Conservation (phyloP, 2,329 filamentous ascomycete species). For the Trichoderma koningii region DNA sequence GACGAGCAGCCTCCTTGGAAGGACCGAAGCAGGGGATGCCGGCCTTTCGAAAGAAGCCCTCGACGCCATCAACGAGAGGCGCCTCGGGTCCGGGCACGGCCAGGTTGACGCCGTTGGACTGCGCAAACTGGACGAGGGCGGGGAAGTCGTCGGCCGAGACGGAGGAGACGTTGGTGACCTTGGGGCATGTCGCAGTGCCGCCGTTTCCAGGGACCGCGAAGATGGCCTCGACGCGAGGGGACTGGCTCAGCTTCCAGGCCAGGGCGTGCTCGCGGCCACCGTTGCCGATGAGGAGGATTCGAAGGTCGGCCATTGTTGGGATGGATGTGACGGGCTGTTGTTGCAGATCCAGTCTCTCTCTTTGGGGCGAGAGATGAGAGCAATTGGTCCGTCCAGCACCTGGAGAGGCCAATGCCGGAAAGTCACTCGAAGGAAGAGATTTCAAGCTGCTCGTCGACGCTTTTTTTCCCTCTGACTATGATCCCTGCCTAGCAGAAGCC, state of each 20-base stretch:
- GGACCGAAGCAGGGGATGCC: constrained; percentile 86
- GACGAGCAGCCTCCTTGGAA: constrained; percentile 76
- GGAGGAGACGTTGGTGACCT: constrained; percentile 69
- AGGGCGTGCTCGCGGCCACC: constrained; percentile 93
- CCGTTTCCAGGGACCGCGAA: constrained; percentile 77
- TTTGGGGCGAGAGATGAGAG: constrained; percentile 11
- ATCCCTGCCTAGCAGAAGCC: constrained; percentile 10
- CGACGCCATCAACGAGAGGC: constrained; percentile 88
- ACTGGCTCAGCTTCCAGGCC: constrained; percentile 91
- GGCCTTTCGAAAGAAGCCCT: constrained; percentile 73
- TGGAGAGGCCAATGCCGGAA: constrained; percentile 23
- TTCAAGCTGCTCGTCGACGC: neutral
- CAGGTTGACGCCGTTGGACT: constrained; percentile 73
- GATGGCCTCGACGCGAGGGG: constrained; percentile 75
- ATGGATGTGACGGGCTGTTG: neutral
- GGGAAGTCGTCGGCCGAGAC: constrained; percentile 77
- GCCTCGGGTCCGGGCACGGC: constrained; percentile 90
- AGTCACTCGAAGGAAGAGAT: constrained; percentile 3
- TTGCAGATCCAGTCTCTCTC: constrained; percentile 8
- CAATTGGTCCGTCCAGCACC: constrained; percentile 14
- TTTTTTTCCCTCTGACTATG: constrained; percentile 14
- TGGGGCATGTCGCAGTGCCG: constrained; percentile 71
- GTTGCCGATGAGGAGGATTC: constrained; percentile 85
- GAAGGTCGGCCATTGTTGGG: constrained; percentile 46
- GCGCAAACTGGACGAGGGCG: constrained; percentile 73